A percentile compares a stretch with the other conserved stretches of the same genome.
Conservation (phyloP, 805 yeast species). For the Zygosaccharomyces rouxii region DNA sequence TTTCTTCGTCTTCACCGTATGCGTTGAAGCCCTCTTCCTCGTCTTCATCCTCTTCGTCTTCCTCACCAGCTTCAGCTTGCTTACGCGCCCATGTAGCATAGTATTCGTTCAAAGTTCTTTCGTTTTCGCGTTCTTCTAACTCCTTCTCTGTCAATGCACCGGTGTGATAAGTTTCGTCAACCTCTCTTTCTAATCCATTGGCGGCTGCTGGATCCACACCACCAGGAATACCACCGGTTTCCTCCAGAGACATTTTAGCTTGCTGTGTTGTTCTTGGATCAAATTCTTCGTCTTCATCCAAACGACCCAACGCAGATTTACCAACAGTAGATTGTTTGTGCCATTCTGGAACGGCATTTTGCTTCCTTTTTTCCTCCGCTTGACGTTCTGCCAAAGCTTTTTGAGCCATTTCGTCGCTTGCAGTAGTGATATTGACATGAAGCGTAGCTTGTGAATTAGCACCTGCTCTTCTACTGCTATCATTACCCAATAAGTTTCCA, state of each 20-base stretch:
- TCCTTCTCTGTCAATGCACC: conserved; percentile 34
- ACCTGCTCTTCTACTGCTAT: conserved; percentile 47
- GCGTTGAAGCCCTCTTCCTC: conserved; percentile 45
- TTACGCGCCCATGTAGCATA: conserved; percentile 72
- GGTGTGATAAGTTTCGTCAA: conserved; percentile 19
- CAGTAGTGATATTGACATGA: conserved; percentile 82
- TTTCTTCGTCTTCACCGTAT: conserved; percentile 33
- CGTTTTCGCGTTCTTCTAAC: conserved; percentile 59
- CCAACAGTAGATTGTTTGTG: conserved; percentile 90
- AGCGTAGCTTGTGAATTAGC: conserved; percentile 75
- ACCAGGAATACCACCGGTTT: conserved; percentile 9
- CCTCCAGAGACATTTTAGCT: conserved; percentile 20
- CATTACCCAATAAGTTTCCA: conserved; percentile 36
- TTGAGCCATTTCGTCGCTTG: conserved; percentile 72
- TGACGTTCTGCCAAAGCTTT: conserved; percentile 63
- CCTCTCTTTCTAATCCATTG: conserved; percentile 13
- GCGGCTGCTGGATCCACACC: background rate
- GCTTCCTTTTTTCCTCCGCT: conserved; percentile 69
- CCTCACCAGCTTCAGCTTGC: conserved; percentile 59
- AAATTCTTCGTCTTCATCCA: conserved; percentile 48
- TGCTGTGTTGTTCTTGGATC: conserved; percentile 28
- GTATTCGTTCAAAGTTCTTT: conserved; percentile 68
- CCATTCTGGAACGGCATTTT: conserved; percentile 97
- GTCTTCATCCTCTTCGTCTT: conserved; percentile 45
- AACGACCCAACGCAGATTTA: conserved; percentile 49